Evolutionary conservation across 352 stramenopile genomes (phyloP), one percentile per base, ranked within the genome.

Genomic region (Globisporangium paddicum): DNA sequence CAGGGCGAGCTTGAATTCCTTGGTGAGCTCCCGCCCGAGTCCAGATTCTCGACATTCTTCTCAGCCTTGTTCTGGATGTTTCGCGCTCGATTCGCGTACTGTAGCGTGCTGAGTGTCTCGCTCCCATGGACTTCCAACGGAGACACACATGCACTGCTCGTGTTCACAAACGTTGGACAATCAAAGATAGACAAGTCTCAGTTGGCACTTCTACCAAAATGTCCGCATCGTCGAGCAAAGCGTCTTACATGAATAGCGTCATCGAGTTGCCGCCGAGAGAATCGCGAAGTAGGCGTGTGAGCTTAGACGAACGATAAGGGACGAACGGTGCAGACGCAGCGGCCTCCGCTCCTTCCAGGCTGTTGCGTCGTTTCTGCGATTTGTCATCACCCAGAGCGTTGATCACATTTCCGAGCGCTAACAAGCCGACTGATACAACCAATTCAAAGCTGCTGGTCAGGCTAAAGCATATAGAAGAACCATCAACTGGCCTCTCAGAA

Each of bases 31-130:
- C 38, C 40, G 18, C 32, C 41, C 11, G 28, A 5, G 8, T 37
- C 37, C 6, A 71, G 3, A 6, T 63, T 67, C 51, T 90, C 68
- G 8, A 86, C 51, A 52, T 87, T 89, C 51, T 86, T 86, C 32
- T 79, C 69, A 0, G 70, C 76, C 50, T 89, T 90, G 69, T 91
- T 93, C 46, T 90, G 77, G 51, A 91, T 91, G 53, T 78, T 86
- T 1, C 79, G 67, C 9, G 75, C 81, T 26, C 83, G 72, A 45
- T 91, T 89, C 14, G 81, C 83, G 34, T 90, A 93, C 50, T 89
- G 77, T 13, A 93, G 66, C 0, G 83, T 93, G 47, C 60, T 79
- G 9, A 89, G 62, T 0, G 75, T 90, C 58, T 93, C 83, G 25
- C 68, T 71, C 1, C 71, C 66, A 23, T 90, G 85, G 0, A 62